Evolutionary conservation across 345 rosid genomes (phyloP).

Genomic region (Mallotus nudiflorus): DNA sequence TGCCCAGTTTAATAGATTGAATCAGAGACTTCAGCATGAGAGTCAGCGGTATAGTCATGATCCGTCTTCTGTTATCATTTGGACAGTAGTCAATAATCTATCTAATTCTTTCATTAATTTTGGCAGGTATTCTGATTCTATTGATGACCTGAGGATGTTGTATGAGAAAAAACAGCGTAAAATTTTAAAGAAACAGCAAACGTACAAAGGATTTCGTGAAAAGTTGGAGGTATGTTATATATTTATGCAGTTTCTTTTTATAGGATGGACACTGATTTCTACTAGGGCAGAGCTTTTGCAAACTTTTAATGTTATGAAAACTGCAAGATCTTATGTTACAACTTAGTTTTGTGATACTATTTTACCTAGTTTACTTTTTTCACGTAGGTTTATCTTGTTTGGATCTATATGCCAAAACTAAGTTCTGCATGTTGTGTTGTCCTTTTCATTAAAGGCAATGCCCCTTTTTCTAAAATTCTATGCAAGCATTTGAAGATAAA

Average conservation of each 20-base stretch:
- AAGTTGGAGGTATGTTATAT: conserved; percentile 55
- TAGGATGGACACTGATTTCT: background rate
- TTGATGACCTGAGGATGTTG: conserved; percentile 74
- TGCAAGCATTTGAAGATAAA: background rate
- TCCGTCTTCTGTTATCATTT: conserved; percentile 16
- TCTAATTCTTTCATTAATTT: conserved; percentile 6
- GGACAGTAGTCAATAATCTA: background rate
- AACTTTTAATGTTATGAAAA: no score
- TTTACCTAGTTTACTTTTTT: no score
- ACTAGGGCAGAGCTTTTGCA: background rate
- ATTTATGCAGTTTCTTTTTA: background rate
- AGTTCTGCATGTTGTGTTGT: background rate
- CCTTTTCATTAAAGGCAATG: background rate
- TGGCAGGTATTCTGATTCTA: conserved; percentile 82
- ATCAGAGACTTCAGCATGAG: conserved; percentile 70
- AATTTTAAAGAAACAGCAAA: conserved; percentile 57
- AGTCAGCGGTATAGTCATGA: conserved; percentile 57
- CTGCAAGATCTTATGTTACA: no score
- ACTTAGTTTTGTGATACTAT: no score
- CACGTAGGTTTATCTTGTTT: background rate
- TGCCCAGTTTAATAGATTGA: conserved; percentile 62
- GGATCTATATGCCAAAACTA: background rate
- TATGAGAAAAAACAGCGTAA: conserved; percentile 58
- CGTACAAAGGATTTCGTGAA: conserved; percentile 52
- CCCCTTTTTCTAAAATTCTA: background rate